Conservation (phyloP, 768 basidiomycete species). For the Russula olivacea region DNA sequence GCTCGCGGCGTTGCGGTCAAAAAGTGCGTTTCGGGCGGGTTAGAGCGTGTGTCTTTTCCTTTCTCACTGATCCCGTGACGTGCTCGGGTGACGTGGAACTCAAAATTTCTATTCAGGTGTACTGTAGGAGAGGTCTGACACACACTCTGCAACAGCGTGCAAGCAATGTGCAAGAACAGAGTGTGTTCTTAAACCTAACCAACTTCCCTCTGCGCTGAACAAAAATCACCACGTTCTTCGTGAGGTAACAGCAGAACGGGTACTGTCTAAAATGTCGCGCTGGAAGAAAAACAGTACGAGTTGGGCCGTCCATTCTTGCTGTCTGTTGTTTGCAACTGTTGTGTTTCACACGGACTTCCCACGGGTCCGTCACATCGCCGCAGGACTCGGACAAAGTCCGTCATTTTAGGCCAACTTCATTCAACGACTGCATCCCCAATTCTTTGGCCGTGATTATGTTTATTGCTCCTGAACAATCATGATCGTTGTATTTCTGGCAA, state of each 20-base stretch:
- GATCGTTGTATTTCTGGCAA: neutral
- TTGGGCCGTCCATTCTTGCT: too few species aligned
- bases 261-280: conserved; percentile 72
- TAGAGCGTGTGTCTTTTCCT: conserved; percentile 2
- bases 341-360: neutral
- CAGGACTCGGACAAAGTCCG: neutral
- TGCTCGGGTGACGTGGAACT: conserved; percentile 5
- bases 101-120: neutral
- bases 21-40: conserved; percentile 4
- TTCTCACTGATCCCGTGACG: conserved; percentile 13
- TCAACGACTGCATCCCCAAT: neutral
- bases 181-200: conserved; percentile 59
- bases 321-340: conserved; percentile 19
- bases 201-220: conserved; percentile 53
- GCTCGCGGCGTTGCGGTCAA: conserved; percentile 8
- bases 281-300: conserved; percentile 2
- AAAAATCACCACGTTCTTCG: conserved; percentile 60
- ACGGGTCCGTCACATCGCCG: neutral
- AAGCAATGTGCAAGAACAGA: conserved; percentile 35
- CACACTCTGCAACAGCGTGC: conserved; percentile 39
- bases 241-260: conserved; percentile 44
- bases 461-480: neutral
- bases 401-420: neutral
- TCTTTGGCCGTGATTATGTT: neutral
- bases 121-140: conserved; percentile 62